Base-by-base conservation (phyloP, 2,329 filamentous ascomycete species). In the Neoarthrinium moseri region DNA sequence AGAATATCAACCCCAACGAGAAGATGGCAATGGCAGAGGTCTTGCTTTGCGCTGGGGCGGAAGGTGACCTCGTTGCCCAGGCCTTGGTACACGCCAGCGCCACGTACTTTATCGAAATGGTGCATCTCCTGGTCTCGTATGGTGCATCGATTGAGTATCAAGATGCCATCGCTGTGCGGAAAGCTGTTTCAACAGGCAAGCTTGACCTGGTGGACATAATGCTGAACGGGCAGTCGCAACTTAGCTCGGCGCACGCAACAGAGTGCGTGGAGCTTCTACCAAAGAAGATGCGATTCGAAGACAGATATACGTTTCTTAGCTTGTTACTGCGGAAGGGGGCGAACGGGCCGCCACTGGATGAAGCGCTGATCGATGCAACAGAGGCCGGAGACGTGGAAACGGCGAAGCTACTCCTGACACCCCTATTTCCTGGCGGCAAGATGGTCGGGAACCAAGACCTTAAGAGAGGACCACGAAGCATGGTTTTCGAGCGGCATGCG, bases 41-140 rank as follows among this genome's bases (percentile, higher is more conserved):
- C 3, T 56, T 85, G 2, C 66, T 85, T 2, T 82, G 80, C 43
- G 79, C 77, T 1, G 80, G 81, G 0, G 79, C 80, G 1, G 65
- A 69, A 11, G 81, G 81, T 2, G 72, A 78, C 12, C 63, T 68
- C 1, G 62, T 79, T 1, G 70, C 76, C 0, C 61, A 65, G 23
- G 76, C 74, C 0, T 63, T 83, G 1, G 61, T 75, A 6, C 65
- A 73, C 24, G 74, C 78, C 1, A 74, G 72, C 42, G 64, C 70
- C 6, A 68, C 67, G 2, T 72, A 75, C 34, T 80, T 76, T 48
- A 68, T 75, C 46, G 75, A 80, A 32, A 77, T 83, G 72, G 72
- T 78, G 3, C 65, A 63, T 29, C 62, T 83, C n/a, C 62, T 84
- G 6, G 66, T 80, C 18, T 60, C 63, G 4, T 74, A 81, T 45